Base-by-base conservation (phyloP, 331 rosid species). In the Acacia pycnantha region DNA sequence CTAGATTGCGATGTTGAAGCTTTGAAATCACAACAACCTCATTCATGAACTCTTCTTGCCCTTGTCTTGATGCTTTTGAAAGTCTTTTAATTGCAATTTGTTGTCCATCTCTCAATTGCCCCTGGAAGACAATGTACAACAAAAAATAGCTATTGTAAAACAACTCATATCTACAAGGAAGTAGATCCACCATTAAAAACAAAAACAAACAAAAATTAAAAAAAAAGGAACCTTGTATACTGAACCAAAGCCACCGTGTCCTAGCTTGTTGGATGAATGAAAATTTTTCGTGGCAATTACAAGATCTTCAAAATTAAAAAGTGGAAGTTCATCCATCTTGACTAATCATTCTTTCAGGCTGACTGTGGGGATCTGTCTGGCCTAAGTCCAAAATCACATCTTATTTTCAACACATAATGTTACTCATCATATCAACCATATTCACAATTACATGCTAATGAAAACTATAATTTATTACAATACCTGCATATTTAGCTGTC, bases 401-500 rank as follows among this genome's bases (percentile, higher is more conserved):
- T 61, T 11, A 69, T 69, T 69, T 18, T 21, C 70, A 64, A 5
- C 1, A 2, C 10, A 4, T 12, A 5, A 64, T 58, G 13, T 27
- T 12, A 13, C 11, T 62, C 21, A 62, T 62, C 68, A 6, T 6
- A 37, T 6, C 41, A 37, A 6, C 7, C 41, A 5, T 37, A 6
- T 6, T 37, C 7, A 6, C 41, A 37, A 6, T 37, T 37, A 37
- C 41, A 33, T 33, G 37, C 5, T 33, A 5, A 40, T 19, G 8
- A 16, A 37, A 21, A 21, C 2, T 19, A 16, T 31, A 31, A 4
- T 5, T n/a, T 19, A 65, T 27, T 9, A 74, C 68, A 16, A 8
- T 22, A 85, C 84, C 77, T 68, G 3, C 71, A 22, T 27, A 47
- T 16, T 77, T 69, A 16, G 56, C 22, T 4, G 31, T 71, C 83